Conservation (phyloP, 2,329 filamentous ascomycete species). For the Alternaria metachromatica region DNA sequence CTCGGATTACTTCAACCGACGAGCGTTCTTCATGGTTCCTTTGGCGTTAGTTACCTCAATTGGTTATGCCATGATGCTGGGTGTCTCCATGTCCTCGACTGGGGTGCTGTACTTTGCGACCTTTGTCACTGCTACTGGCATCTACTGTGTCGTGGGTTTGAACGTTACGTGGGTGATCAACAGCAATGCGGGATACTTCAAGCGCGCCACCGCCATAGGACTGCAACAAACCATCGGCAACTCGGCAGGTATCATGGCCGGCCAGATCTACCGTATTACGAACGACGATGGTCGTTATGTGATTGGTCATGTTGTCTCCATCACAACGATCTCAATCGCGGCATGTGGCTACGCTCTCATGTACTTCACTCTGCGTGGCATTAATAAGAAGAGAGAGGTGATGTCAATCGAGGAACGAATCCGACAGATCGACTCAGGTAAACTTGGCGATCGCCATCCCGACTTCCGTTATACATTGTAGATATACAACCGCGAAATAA, state of each 20-base stretch:
- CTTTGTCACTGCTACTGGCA: slow-evolving; percentile 59
- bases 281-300: slow-evolving; percentile 17
- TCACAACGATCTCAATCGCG: slow-evolving; percentile 35
- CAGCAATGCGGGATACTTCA: slow-evolving; percentile 45
- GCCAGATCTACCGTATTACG: slow-evolving; percentile 24
- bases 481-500: neutral
- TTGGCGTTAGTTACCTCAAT: slow-evolving; percentile 48
- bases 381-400: slow-evolving; percentile 55
- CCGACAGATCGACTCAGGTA: slow-evolving; percentile 52
- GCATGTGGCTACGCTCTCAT: slow-evolving; percentile 4
- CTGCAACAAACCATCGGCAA: slow-evolving; percentile 52
- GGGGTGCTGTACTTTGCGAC: slow-evolving; percentile 58
- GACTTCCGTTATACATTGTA: slow-evolving; percentile 53
- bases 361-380: slow-evolving; percentile 56
- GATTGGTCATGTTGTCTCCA: slow-evolving; percentile 25
- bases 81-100: slow-evolving; percentile 19
- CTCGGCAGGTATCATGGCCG: slow-evolving; percentile 62
- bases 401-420: slow-evolving; percentile 57
- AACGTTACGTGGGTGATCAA: slow-evolving; percentile 64
- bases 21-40: slow-evolving; percentile 28
- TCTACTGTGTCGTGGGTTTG: slow-evolving; percentile 61
- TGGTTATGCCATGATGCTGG: slow-evolving; percentile 57
- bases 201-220: slow-evolving; percentile 15
- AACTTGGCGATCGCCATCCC: slow-evolving; percentile 60
- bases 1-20: slow-evolving; percentile 25